Evolutionary conservation across 257 asterid species (phyloP).

Genomic region (Cinchona pubescens): DNA sequence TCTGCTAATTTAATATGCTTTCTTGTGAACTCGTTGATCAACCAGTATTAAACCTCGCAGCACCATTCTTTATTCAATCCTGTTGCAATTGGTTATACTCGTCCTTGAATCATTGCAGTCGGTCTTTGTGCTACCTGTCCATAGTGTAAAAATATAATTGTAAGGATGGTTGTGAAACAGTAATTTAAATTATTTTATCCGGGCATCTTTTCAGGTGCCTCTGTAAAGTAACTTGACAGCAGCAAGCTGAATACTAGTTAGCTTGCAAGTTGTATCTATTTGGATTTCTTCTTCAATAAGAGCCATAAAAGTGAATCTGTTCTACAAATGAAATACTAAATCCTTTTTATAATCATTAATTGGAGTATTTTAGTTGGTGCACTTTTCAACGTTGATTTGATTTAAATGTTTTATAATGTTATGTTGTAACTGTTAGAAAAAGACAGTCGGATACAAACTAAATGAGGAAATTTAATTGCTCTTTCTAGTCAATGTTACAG

Average conservation of each 20-base stretch:
- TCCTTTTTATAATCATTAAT: neutral
- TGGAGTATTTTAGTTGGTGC: neutral
- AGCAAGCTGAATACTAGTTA: conserved; percentile 54
- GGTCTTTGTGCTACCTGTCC: conserved; percentile 36
- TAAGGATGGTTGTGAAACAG: conserved; percentile 36
- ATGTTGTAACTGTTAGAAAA: neutral
- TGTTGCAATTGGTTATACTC: conserved; percentile 34
- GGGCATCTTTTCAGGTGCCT: conserved; percentile 8
- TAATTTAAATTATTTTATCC: conserved; percentile 33
- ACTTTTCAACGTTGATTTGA: neutral
- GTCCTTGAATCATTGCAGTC: conserved; percentile 38
- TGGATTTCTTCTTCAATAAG: conserved; percentile 17
- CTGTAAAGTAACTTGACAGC: conserved; percentile 29
- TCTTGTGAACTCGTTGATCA: conserved; percentile 16
- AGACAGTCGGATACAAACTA: neutral
- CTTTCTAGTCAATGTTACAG: neutral
- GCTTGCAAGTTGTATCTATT: conserved; percentile 31
- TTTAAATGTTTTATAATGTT: neutral
- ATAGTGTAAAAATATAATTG: conserved; percentile 34
- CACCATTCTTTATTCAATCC: conserved; percentile 52
- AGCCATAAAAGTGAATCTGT: neutral
- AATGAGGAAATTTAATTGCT: neutral
- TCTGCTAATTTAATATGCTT: conserved; percentile 25
- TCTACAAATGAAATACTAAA: conserved; percentile 11
- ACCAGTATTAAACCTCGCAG: conserved; percentile 22